phyloP scores from a whole-genome alignment of 1,284 basidiomycete genomes.

The Ustilago trichophora region DNA sequence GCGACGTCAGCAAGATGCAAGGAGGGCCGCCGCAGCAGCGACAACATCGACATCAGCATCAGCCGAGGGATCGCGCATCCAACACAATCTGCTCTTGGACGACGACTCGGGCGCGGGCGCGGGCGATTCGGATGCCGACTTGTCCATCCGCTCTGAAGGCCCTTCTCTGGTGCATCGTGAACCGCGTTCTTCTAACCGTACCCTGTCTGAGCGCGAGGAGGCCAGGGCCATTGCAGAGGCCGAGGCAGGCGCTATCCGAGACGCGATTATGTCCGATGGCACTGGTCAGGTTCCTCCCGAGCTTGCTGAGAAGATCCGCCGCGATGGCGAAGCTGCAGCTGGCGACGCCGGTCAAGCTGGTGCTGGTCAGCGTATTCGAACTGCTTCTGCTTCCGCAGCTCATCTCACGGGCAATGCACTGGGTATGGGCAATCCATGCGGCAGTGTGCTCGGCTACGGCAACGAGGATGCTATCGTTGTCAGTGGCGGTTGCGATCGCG shows the following conservation, averaged over 20 bases:
- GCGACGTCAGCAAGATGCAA: conserved; percentile 31
- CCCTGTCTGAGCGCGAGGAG: conserved; percentile 8
- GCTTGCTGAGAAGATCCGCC: conserved; percentile 32
- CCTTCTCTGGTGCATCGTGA: conserved; percentile 13
- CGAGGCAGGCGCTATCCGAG: conserved; percentile 44
- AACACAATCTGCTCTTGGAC: conserved; percentile 1
- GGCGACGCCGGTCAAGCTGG: background rate
- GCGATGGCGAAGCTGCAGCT: conserved; percentile 19
- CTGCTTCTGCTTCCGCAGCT: conserved; percentile 11
- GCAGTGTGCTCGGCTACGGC: conserved; percentile 73
- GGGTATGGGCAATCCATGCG: conserved; percentile 53
- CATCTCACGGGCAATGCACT: conserved; percentile 30
- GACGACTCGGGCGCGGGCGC: conserved; percentile 16
- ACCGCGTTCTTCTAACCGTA: conserved; percentile 14
- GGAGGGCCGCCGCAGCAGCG: conserved; percentile 11
- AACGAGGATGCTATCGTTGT: conserved; percentile 78
- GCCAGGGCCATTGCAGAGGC: conserved; percentile 48
- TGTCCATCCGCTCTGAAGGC: conserved; percentile 33
- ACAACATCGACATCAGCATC: background rate
- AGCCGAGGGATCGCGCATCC: background rate
- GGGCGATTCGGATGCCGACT: conserved; percentile 34
- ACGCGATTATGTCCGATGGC: conserved; percentile 51
- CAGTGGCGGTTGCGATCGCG: conserved; percentile 91
- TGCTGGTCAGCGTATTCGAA: background rate
- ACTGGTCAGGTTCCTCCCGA: conserved; percentile 32